phyloP scores from a whole-genome alignment of 208 protist genomes.

The Angomonas ambiguus region DNA sequence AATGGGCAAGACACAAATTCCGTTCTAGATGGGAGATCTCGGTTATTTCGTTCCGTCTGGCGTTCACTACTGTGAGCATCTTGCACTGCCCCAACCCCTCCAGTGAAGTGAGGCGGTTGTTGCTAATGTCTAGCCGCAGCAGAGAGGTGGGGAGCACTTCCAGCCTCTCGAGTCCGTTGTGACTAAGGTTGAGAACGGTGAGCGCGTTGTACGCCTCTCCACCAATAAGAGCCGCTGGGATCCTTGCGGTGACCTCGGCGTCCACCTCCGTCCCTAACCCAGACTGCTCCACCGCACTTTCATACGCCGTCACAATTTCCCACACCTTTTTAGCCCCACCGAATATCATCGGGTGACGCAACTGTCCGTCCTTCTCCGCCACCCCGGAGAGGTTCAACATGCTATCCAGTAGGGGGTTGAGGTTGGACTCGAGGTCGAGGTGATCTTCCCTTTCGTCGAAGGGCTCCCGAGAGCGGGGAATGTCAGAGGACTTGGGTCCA shows the following conservation, averaged over 20 bases:
- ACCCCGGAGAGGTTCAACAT: constrained; percentile 61
- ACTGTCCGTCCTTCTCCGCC: constrained; percentile 25
- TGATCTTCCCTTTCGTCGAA: constrained; percentile 41
- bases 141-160: constrained; percentile 53
- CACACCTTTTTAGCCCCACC: constrained; percentile 48
- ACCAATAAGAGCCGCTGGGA: constrained; percentile 20
- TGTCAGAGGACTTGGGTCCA: neutral
- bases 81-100: constrained; percentile 49
- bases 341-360: constrained; percentile 32
- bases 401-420: constrained; percentile 59
- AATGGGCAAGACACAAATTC: constrained; percentile 52
- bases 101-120: constrained; percentile 54
- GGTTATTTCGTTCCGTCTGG: constrained; percentile 52
- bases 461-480: constrained; percentile 22
- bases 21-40: constrained; percentile 43
- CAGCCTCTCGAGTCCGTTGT: constrained; percentile 50
- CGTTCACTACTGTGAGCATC: constrained; percentile 81
- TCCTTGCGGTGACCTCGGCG: constrained; percentile 4
- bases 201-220: constrained; percentile 32
- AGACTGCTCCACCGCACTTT: constrained; percentile 34
- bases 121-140: constrained; percentile 76
- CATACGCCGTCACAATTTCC: constrained; percentile 50
- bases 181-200: constrained; percentile 71
- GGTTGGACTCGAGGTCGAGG: constrained; percentile 67
- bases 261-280: neutral